Base-by-base conservation (phyloP, 768 basidiomycete genomes). In the Amanita jacksonii region DNA sequence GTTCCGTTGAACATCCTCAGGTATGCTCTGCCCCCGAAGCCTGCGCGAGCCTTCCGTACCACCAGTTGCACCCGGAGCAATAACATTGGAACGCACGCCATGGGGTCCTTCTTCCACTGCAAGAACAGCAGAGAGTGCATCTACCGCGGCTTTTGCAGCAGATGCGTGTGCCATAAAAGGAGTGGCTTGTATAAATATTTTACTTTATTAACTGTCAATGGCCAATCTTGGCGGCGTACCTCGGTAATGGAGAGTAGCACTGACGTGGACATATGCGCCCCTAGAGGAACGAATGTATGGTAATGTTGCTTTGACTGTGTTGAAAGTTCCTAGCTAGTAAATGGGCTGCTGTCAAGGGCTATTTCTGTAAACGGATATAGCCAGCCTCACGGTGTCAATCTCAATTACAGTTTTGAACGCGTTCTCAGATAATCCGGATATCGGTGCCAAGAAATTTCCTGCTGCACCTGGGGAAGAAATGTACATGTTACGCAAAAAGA, bases 81-180 rank as follows among this genome's bases (percentile, higher is more conserved):
- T 79, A 37, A 86, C 78, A 53, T 90, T 96, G 13, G 88, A 87
- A 36, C 93, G 80, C 15, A 98, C 79, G n/a, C 94, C 94, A 52
- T 79, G 74, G 3, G 93, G 94, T 1, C 93, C 94, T 64, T 94
- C 92, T 64, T 98, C 93, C 9, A 94, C 76, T 1, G 93, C 91
- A 20, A 97, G 63, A 2, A 88, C 91, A 1, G 73, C 71, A 43
- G 86, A 88, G 4, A 92, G 68, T 0, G 92, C 90, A 57, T 99
- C 93, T 27, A 98, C 78, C 13, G 75, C 94, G 0, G 94, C 92
- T 62, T 98, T 99, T 18, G 93, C 93, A 7, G 92, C 88, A 9
- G 88, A 89, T 9, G 94, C 90, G 55, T 97, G 94, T 6, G 78
- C 89, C 63, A 97, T 93, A 60, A 80, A 88, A 0, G 88, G 85